These are phyloP conservation scores for Chamaenerion angustifolium DNA, from an alignment of 345 rosid genomes.

Conservation along the genomic window DNA sequence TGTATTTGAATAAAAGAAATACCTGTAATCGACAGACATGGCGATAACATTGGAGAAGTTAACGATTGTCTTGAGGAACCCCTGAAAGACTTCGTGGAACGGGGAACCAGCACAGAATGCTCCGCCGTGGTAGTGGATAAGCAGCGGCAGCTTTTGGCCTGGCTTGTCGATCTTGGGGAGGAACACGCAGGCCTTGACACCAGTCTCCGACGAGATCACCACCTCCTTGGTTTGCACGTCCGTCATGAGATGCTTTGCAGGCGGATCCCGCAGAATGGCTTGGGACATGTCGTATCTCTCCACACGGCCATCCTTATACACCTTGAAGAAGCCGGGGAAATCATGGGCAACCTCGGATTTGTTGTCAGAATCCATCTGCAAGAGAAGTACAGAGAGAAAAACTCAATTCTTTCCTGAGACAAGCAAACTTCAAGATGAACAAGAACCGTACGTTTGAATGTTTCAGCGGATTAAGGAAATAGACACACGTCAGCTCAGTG, in stretches of 20 bases:
- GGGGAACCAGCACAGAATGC: constrained; percentile 34
- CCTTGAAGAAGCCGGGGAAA: constrained; percentile 27
- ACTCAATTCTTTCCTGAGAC: too few species aligned
- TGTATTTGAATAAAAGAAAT: too few species aligned
- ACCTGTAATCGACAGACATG: constrained; percentile 6
- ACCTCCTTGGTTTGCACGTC: constrained; percentile 28
- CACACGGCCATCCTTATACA: constrained; percentile 22
- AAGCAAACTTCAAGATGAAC: too few species aligned
- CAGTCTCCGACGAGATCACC: constrained; percentile 11
- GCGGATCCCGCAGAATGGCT: not conserved
- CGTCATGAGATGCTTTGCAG: constrained; percentile 11
- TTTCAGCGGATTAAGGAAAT: too few species aligned
- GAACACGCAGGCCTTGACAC: constrained; percentile 14
- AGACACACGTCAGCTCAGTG: too few species aligned
- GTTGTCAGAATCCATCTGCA: too few species aligned
- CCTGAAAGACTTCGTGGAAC: constrained; percentile 10
- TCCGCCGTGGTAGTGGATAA: constrained; percentile 44
- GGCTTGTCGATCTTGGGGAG: constrained; percentile 7
- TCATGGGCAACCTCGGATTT: constrained; percentile 14
- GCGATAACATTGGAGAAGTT: constrained; percentile 5
- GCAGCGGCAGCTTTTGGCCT: constrained; percentile 12
- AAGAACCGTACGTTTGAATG: too few species aligned
- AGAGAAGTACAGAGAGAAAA: too few species aligned
- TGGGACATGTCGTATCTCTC: constrained; percentile 10
- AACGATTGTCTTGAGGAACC: constrained; percentile 8